Base-by-base conservation (phyloP, 805 yeast species). In the Suhomyces sp. region DNA sequence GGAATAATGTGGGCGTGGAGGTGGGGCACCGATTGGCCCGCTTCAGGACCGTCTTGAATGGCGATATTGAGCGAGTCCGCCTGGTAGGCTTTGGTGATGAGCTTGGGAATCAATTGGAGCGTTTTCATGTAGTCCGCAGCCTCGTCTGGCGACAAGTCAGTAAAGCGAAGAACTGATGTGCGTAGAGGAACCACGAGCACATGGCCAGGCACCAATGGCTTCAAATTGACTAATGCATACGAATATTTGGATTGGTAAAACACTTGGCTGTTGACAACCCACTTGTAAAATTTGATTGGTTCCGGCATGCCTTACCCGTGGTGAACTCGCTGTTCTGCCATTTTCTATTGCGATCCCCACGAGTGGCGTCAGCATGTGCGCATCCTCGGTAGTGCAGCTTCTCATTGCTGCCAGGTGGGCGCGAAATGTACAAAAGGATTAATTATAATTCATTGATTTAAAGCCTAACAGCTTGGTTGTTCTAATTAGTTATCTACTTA, bases 21-120 rank as follows among this genome's bases (percentile, higher is more conserved):
- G 68, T 94, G 99, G 4, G 97, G 96, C 2, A 94, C 85, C n/a
- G 92, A 82, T 65, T 94, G 99, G 3, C 99, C 99, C 1, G 97
- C 93, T 47, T 90, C 90, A 0, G 91, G 88, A 0, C 99, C 99
- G 65, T 94, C 99, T 66, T 94, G 99, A 53, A 96, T 89, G 9
- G 97, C 93, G 39, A 94, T 79, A 64, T 96, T 96, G 53, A 91
- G 63, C 1, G 96, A 77, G 59, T 92, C 96, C 2, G 97, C 96
- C 33, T 84, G 77, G 66, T 85, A 94, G 10, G 78, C 72, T 52
- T 76, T 62, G 56, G 79, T 84, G 13, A 94, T 84, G 56, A 91
- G 86, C 49, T 72, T 69, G 54, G 90, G 85, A 0, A 94, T 78
- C 45, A 79, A 62, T 58, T 89, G 97, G 8, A 94, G 72, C 0